phyloP scores from a whole-genome alignment of 1,139 yeast genomes.

The Yamadazyma diddensiae region DNA sequence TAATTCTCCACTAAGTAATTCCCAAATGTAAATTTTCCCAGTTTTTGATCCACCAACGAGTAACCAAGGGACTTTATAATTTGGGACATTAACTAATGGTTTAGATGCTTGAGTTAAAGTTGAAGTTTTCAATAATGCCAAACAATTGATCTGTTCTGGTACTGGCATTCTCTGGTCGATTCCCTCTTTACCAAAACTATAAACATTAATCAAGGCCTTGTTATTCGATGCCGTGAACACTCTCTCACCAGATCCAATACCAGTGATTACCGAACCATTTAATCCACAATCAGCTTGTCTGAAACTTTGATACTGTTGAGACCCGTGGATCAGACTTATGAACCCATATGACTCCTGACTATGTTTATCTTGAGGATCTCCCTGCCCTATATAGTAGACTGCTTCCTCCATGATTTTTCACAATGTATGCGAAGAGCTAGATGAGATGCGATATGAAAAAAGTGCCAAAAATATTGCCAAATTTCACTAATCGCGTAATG shows the following conservation, averaged over 20 bases:
- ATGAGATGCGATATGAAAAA: constrained; percentile 5
- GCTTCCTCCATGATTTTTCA: constrained; percentile 53
- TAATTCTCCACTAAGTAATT: constrained; percentile 71
- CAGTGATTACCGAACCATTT: constrained; percentile 47
- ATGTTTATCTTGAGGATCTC: constrained; percentile 46
- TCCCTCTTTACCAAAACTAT: constrained; percentile 74
- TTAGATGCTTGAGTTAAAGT: constrained; percentile 5
- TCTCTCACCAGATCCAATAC: constrained; percentile 42
- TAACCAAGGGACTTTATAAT: constrained; percentile 60
- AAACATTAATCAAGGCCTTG: constrained; percentile 74
- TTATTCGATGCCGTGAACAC: constrained; percentile 61
- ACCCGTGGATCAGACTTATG: constrained; percentile 48
- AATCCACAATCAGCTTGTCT: constrained; percentile 52
- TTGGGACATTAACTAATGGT: constrained; percentile 16
- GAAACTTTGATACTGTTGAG: constrained; percentile 49
- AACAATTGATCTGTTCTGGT: constrained; percentile 71
- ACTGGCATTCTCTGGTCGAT: constrained; percentile 81
- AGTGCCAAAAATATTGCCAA: not conserved
- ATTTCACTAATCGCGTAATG: constrained; percentile 52
- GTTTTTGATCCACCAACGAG: constrained; percentile 67
- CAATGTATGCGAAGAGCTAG: too few relatives aligned
- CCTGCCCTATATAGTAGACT: constrained; percentile 52
- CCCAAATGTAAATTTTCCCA: constrained; percentile 87
- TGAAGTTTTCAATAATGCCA: constrained; percentile 48
- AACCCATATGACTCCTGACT: constrained; percentile 49